These are phyloP conservation scores for Mycena crocata DNA, from an alignment of 768 basidiomycete genomes.

Conservation along the genomic window DNA sequence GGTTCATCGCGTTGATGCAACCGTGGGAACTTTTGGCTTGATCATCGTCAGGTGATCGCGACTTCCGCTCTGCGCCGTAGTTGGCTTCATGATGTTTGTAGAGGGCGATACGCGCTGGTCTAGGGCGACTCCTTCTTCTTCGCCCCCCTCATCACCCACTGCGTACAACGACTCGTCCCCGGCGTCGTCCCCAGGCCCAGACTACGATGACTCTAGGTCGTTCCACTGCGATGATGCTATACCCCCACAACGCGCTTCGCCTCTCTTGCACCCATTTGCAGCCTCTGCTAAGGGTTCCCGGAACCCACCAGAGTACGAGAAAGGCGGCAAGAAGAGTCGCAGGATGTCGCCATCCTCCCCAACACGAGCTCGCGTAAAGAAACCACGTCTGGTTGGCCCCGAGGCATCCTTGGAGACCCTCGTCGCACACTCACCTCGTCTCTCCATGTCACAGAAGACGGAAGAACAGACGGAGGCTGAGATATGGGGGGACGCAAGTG, in stretches of 20 bases:
- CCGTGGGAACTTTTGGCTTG: not conserved
- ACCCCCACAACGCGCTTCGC: slow-evolving; percentile 35
- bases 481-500: slow-evolving; percentile 62
- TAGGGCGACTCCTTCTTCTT: slow-evolving; percentile 6
- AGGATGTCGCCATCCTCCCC: slow-evolving; percentile 35
- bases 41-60: not conserved
- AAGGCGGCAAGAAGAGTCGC: slow-evolving; percentile 43
- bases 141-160: slow-evolving; percentile 48
- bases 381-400: slow-evolving; percentile 27
- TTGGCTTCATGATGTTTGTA: slow-evolving; percentile 8
- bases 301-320: slow-evolving; percentile 59
- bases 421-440: slow-evolving; percentile 26
- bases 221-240: not conserved
- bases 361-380: slow-evolving; percentile 38
- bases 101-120: not conserved
- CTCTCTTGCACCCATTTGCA: slow-evolving; percentile 65
- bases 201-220: slow-evolving; percentile 41
- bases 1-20: not conserved
- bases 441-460: slow-evolving; percentile 36
- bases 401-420: slow-evolving; percentile 29
- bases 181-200: slow-evolving; percentile 59
- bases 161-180: slow-evolving; percentile 57
- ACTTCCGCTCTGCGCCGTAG: not conserved
- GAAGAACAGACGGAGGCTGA: slow-evolving; percentile 44
- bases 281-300: slow-evolving; percentile 62